A percentile compares a stretch with the other conserved stretches of the same genome.
phyloP scores from a whole-genome alignment of 1,284 basidiomycete genomes.

The Cryptococcus floricola region DNA sequence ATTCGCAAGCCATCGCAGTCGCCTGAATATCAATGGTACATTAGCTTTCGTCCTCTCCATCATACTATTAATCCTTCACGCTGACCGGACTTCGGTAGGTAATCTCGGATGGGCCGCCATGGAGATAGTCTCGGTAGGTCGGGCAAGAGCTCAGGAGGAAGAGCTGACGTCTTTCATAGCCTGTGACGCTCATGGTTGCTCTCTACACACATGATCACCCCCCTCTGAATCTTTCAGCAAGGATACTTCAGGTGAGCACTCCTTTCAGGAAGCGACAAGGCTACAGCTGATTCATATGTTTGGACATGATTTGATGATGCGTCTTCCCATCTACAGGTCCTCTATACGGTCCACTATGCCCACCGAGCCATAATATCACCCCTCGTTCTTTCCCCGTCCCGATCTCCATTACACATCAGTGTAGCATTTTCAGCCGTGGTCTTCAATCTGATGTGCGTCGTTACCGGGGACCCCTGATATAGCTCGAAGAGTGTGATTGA shows the following conservation, averaged over 20 bases:
- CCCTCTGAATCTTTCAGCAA: constrained; percentile 51
- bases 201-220: constrained; percentile 28
- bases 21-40: constrained; percentile 58
- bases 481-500: constrained; percentile 8
- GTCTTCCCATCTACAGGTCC: constrained; percentile 23
- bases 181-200: constrained; percentile 51
- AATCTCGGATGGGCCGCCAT: constrained; percentile 72
- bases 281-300: no score
- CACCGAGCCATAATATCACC: constrained; percentile 81
- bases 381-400: constrained; percentile 67
- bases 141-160: not conserved
- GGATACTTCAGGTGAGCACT: constrained; percentile 54
- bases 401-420: constrained; percentile 69
- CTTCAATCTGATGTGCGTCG: constrained; percentile 74
- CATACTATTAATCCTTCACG: not conserved
- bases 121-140: constrained; percentile 72
- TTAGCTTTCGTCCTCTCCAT: not conserved
- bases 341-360: constrained; percentile 73
- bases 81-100: constrained; percentile 20
- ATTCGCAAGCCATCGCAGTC: constrained; percentile 56
- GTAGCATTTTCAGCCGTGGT: constrained; percentile 59
- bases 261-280: not conserved
- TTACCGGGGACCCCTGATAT: constrained; percentile 56
- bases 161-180: constrained; percentile 35
- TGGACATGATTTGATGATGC: not conserved